Evolutionary conservation across 768 basidiomycete genomes (phyloP).

Genomic region (Coprinellus micaceus): DNA sequence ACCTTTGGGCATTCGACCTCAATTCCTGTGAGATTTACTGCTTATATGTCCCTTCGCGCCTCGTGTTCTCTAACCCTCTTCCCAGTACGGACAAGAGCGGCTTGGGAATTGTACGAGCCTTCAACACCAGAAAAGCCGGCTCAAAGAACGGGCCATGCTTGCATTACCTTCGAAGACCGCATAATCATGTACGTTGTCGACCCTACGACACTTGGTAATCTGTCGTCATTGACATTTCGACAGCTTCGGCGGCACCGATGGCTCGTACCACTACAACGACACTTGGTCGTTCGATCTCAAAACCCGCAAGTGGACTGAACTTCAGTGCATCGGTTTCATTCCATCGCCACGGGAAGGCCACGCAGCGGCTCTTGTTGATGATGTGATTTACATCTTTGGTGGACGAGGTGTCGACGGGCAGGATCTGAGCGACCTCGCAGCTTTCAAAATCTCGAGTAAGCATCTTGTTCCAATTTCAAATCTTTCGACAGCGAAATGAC

Average conservation of each 20-base stretch:
- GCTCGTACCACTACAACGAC: conserved; percentile 98
- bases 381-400: conserved; percentile 97
- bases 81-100: conserved; percentile 75
- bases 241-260: conserved; percentile 97
- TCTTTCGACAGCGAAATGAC: neutral
- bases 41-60: neutral
- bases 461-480: too few relatives aligned
- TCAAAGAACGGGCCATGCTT: conserved; percentile 87
- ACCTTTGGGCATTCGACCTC: conserved; percentile 94
- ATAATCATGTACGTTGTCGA: conserved; percentile 67
- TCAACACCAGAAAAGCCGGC: conserved; percentile 62
- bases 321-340: conserved; percentile 95
- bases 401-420: conserved; percentile 96
- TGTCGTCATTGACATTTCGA: conserved; percentile 13
- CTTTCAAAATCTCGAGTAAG: conserved; percentile 93
- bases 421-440: conserved; percentile 89
- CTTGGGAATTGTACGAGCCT: conserved; percentile 80
- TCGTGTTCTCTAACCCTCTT: conserved; percentile 6
- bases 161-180: conserved; percentile 76
- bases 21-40: conserved; percentile 69
- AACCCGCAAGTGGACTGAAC: conserved; percentile 82
- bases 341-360: conserved; percentile 95
- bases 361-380: conserved; percentile 92
- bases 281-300: conserved; percentile 91
- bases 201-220: conserved; percentile 8